Base-by-base conservation (phyloP, 1,284 basidiomycete genomes). In the Phaffia rhodozyma region DNA sequence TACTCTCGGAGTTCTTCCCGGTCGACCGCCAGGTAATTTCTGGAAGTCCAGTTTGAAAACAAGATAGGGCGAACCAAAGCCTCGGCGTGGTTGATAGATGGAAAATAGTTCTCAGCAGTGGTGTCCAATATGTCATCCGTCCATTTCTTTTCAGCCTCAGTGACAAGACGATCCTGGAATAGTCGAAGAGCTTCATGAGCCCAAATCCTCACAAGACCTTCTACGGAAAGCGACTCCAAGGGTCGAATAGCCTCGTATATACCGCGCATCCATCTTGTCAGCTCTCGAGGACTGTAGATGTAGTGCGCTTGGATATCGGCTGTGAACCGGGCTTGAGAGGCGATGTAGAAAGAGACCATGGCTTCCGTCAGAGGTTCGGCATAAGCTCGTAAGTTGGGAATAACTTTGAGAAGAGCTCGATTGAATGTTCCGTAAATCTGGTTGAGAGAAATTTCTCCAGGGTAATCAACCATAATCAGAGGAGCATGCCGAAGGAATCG, bases 351-450 rank as follows among this genome's bases (percentile, higher is more conserved):
- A 6, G 84, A 79, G 64, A 99, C 94, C 96, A 99, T 99, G 6
- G 94, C 91, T 70, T 92, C 87, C 21, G 96, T 98, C 68, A 99
- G 84, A 3, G 96, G 87, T 64, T 96, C 91, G 1, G 93, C 84
- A 73, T 93, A 96, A 27, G 91, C 87, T 27, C 93, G 86, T 53
- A 99, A 81, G 68, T 87, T 91, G 30, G 96, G 96, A 7, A 96
- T 81, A 63, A 97, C 91, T 76, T 98, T 99, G 73, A 99, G 86
- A 43, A 94, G 80, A 20, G 92, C 96, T 61, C 96, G 86, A 72
- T 91, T 93, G 78, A 98, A 98, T n/a, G 94, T 98, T 23, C 92
- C 91, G 76, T 98, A 99, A 70, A 99, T 98, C 74, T 98, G 97
- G 72, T 93, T 96, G 73, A 99, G 81, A 11, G 96, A 98, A 18